A percentile compares a stretch with the other conserved stretches of the same genome.
phyloP scores from a whole-genome alignment of 148 eudicot species.

The Selenicereus undatus region DNA sequence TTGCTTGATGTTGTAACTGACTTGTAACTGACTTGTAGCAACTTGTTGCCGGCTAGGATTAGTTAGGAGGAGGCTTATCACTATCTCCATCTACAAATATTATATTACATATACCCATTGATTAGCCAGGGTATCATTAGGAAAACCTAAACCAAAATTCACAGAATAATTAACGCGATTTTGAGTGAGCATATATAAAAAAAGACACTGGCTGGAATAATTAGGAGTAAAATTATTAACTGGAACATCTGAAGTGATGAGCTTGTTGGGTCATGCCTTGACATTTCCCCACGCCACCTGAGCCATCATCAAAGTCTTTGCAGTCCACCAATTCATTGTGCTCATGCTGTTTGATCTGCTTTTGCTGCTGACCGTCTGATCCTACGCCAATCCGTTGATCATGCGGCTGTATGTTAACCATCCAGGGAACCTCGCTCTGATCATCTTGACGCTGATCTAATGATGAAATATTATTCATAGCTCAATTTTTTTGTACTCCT shows the following conservation, averaged over 20 bases:
- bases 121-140: no score
- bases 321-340: conserved; percentile 7
- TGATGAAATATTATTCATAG: neutral
- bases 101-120: no score
- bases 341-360: neutral
- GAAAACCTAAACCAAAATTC: no score
- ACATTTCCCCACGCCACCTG: conserved; percentile 13
- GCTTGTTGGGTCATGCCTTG: conserved; percentile 22
- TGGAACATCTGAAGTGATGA: conserved; percentile 21
- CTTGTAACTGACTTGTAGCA: no score
- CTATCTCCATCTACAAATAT: no score
- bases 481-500: no score
- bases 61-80: no score
- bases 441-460: neutral
- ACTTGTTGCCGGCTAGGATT: no score
- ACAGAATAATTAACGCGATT: no score
- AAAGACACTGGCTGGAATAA: no score
- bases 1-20: no score
- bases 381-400: neutral
- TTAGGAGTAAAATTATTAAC: neutral
- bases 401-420: neutral
- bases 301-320: conserved; percentile 16
- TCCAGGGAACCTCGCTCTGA: neutral
- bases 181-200: no score
- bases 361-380: neutral